These are phyloP conservation scores for Candida anutae DNA, from an alignment of 1,139 yeast genomes.

Conservation along the genomic window DNA sequence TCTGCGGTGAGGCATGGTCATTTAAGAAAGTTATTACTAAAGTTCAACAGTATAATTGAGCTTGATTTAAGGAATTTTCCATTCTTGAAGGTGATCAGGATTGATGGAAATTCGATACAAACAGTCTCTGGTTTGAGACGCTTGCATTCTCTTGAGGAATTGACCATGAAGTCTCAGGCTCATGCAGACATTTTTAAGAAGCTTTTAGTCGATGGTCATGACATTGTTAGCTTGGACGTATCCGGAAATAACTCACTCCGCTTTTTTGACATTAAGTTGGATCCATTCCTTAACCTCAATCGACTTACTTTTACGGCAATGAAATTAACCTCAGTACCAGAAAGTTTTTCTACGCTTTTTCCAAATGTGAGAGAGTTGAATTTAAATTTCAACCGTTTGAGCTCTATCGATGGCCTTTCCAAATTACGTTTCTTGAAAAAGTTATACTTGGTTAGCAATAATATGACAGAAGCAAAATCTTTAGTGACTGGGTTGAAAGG, in stretches of 20 bases:
- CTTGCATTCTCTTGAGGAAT: slow-evolving; percentile 31
- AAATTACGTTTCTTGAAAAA: slow-evolving; percentile 27
- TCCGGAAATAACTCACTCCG: slow-evolving; percentile 26
- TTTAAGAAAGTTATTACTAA: slow-evolving; percentile 38
- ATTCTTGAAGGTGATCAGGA: slow-evolving; percentile 33
- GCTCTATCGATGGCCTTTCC: slow-evolving; percentile 19
- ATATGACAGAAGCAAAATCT: slow-evolving; percentile 24
- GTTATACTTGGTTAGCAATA: slow-evolving; percentile 41
- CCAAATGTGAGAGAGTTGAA: slow-evolving; percentile 44
- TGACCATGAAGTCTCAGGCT: slow-evolving; percentile 34
- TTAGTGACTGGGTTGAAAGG: slow-evolving; percentile 26
- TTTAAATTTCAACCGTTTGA: slow-evolving; percentile 41
- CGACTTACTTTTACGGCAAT: slow-evolving; percentile 38
- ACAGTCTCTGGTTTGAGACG: slow-evolving; percentile 18
- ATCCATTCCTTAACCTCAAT: slow-evolving; percentile 31
- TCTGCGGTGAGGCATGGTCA: slow-evolving; percentile 17
- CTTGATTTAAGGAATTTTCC: slow-evolving; percentile 30
- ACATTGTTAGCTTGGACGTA: slow-evolving; percentile 25
- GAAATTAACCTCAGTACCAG: slow-evolving; percentile 30
- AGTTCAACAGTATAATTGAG: slow-evolving; percentile 26
- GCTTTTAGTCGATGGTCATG: slow-evolving; percentile 13
- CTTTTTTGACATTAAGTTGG: slow-evolving; percentile 5
- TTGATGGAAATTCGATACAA: slow-evolving; percentile 38
- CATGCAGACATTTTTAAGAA: slow-evolving; percentile 12
- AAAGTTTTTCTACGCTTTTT: slow-evolving; percentile 25